These are phyloP conservation scores for Amanita inopinata DNA, from an alignment of 768 basidiomycete genomes.

Conservation along the genomic window DNA sequence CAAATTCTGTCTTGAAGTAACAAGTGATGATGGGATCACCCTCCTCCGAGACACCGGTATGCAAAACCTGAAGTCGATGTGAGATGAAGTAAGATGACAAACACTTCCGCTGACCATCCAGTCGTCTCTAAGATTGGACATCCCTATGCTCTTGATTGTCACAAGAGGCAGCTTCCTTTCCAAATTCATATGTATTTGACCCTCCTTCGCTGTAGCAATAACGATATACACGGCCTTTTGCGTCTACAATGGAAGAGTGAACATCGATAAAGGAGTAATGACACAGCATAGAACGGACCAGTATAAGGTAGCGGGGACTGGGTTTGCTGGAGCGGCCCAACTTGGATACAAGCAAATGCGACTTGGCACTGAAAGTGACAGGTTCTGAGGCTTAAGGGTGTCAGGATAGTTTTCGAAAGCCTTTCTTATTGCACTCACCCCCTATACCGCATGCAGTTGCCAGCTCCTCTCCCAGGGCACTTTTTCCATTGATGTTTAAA, in stretches of 20 bases:
- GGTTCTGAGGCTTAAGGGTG: constrained; percentile 42
- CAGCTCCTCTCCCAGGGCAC: constrained; percentile 68
- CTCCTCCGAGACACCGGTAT: constrained; percentile 74
- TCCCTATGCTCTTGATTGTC: constrained; percentile 75
- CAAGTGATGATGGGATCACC: constrained; percentile 91
- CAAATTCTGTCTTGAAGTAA: constrained; percentile 92
- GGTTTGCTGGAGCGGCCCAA: constrained; percentile 81
- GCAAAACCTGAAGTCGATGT: constrained; percentile 47
- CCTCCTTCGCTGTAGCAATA: constrained; percentile 52
- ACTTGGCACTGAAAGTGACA: constrained; percentile 77
- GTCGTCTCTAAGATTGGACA: constrained; percentile 89
- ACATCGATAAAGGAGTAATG: background rate
- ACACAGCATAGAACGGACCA: constrained; percentile 44
- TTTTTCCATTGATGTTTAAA: constrained; percentile 79
- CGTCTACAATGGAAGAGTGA: constrained; percentile 38
- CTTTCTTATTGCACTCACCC: constrained; percentile 34
- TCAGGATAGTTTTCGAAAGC: background rate
- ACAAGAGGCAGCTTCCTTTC: constrained; percentile 88
- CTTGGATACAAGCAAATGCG: constrained; percentile 80
- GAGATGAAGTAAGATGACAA: constrained; percentile 1
- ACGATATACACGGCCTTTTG: constrained; percentile 79
- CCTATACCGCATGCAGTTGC: constrained; percentile 62
- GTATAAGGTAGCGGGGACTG: constrained; percentile 80
- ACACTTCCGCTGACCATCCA: constrained; percentile 67
- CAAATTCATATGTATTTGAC: constrained; percentile 42